Base-by-base conservation (phyloP, 169 alveolate genomes). In the Eimeria sp. region DNA sequence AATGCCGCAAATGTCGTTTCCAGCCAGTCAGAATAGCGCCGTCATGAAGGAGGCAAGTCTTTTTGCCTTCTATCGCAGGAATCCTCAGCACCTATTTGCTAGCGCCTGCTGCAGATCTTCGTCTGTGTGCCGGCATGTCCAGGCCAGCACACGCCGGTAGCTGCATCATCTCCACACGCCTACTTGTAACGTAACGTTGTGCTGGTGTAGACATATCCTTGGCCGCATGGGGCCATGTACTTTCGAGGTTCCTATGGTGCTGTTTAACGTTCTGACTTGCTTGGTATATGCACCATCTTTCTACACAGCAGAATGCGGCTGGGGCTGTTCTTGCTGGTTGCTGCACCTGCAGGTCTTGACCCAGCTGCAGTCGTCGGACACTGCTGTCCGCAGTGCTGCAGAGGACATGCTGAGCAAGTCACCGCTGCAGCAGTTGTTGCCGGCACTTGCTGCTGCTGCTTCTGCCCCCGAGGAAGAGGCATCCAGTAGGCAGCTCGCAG, bases 1-100 rank as follows among this genome's bases (percentile, higher is more conserved):
- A 27, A 84, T 84, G 92, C 75, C 78, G 92, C 92, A 84, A 61
- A 84, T 84, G 80, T 84, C 92, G 27, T 16, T 61, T 18, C 92
- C 92, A 10, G 75, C 92, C 65, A 61, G 40, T 40, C 75, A 54
- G 61, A 30, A 40, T 63, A 34, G 25, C 51, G 47, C 20, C 63
- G 54, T 58, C 61, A 84, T 84, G 58, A 84, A 84, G 61, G 92
- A 84, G 92, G 92, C 57, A 22, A 84, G 92, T 5, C 90, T 22
- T 6, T 20, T n/a, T 30, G 2, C 6, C 34, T n/a, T 27, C 0
- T 27, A 2, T 30, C 78, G 45, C 49, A n/a, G 78, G 45, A 45
- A 57, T 18, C 49, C 6, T 47, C 45, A 54, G 47, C 72, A 5
- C 18, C 7, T n/a, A 27, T 40, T 51, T 22, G 6, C 7, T 47